These are phyloP conservation scores for Fragaria ananassa DNA, from an alignment of 306 rosid species.

Conservation along the genomic window DNA sequence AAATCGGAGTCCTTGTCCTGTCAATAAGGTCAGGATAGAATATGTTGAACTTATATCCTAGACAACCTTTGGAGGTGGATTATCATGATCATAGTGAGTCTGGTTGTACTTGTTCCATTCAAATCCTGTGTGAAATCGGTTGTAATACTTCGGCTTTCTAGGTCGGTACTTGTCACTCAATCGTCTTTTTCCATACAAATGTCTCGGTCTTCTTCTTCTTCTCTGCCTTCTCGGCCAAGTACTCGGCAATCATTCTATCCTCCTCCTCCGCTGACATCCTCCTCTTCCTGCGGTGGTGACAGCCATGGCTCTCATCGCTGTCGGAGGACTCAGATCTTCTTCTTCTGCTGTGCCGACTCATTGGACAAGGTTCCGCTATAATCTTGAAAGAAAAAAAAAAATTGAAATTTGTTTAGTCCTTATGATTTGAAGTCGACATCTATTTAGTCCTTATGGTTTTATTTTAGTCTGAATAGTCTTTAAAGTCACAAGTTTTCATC, in stretches of 20 bases:
- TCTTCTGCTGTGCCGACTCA: not conserved
- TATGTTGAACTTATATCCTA: constrained; percentile 83
- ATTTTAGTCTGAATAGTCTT: too few relatives aligned
- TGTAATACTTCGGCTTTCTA: constrained; percentile 91
- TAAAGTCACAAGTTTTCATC: too few relatives aligned
- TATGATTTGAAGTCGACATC: too few relatives aligned
- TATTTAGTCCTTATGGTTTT: too few relatives aligned
- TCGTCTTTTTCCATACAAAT: constrained; percentile 95
- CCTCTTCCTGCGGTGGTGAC: not conserved
- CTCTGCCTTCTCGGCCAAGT: constrained; percentile 4
- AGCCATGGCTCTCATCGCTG: not conserved
- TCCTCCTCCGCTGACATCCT: not conserved
- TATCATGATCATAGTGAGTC: constrained; percentile 98
- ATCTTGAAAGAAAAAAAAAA: not conserved
- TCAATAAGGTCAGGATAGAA: constrained; percentile 96
- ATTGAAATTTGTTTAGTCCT: too few relatives aligned
- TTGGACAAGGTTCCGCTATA: too few relatives aligned
- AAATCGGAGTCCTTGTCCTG: constrained; percentile 76
- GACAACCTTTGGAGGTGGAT: constrained; percentile 96
- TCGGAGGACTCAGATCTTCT: not conserved
- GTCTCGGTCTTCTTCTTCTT: not conserved
- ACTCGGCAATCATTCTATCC: not conserved
- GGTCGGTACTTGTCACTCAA: constrained; percentile 92
- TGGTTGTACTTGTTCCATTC: constrained; percentile 98
- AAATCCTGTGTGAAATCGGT: constrained; percentile 90